phyloP scores from a whole-genome alignment of 2,329 filamentous ascomycete species.

The Gnomoniopsis smithogilvyi region DNA sequence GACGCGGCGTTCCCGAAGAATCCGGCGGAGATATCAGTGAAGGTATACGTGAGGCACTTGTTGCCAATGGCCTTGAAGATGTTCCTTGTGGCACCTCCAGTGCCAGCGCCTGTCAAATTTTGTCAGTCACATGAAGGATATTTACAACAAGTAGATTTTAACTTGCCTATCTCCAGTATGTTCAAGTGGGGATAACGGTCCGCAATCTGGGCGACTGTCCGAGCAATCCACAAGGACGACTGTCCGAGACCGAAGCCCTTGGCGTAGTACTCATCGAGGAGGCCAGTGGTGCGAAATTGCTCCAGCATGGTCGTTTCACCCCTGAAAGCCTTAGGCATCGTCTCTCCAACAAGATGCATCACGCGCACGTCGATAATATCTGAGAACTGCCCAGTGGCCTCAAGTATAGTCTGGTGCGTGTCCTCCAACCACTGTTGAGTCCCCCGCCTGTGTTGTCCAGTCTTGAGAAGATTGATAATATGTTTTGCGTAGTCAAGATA shows the following conservation, averaged over 20 bases:
- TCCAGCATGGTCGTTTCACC: slow-evolving; percentile 19
- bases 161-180: slow-evolving; percentile 31
- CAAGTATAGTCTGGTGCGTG: background rate
- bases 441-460: background rate
- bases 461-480: background rate
- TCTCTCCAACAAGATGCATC: background rate
- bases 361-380: background rate
- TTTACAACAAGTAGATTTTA: too few relatives aligned
- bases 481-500: slow-evolving; percentile 19
- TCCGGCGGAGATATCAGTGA: slow-evolving; percentile 37
- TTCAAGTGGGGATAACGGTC: slow-evolving; percentile 6
- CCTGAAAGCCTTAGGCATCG: background rate
- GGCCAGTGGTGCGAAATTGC: slow-evolving; percentile 14
- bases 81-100: slow-evolving; percentile 33
- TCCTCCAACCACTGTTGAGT: background rate
- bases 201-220: slow-evolving; percentile 7
- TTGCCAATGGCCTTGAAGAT: slow-evolving; percentile 29
- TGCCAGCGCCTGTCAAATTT: slow-evolving; percentile 37
- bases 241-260: slow-evolving; percentile 6
- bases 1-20: slow-evolving; percentile 31
- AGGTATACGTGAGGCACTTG: slow-evolving; percentile 36
- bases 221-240: slow-evolving; percentile 7
- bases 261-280: slow-evolving; percentile 18
- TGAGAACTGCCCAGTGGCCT: background rate
- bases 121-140: too few relatives aligned